Evolutionary conservation across 805 yeast genomes (phyloP).

Genomic region (Cyberlindnera euphorbiiphila): DNA sequence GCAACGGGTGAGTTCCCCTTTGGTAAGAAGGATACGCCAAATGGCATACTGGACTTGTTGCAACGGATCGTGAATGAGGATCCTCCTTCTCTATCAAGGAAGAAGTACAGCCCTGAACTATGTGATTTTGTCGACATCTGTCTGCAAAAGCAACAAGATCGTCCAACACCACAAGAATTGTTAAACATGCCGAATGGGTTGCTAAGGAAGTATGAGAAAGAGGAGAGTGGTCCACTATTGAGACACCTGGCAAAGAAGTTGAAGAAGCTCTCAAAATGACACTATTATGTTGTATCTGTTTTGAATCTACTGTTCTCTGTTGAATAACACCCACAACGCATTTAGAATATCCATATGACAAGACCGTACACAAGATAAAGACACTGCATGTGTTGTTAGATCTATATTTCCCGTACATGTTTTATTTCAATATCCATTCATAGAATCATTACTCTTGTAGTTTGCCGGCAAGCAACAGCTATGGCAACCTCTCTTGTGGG

Average conservation of each 20-base stretch:
- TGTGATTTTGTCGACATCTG: slow-evolving; percentile 72
- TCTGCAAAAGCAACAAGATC: slow-evolving; percentile 57
- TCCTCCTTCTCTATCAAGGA: slow-evolving; percentile 66
- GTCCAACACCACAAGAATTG: slow-evolving; percentile 74
- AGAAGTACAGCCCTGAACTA: slow-evolving; percentile 40
- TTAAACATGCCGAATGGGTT: slow-evolving; percentile 37
- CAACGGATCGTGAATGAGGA: slow-evolving; percentile 93
- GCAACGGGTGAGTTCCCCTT: slow-evolving; percentile 85
- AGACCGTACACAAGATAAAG: too few relatives aligned
- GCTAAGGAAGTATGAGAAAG: slow-evolving; percentile 30
- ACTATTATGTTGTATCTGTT: neutral
- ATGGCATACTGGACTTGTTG: slow-evolving; percentile 83
- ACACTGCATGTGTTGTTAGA: too few relatives aligned
- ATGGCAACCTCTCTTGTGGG: neutral
- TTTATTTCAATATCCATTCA: too few relatives aligned
- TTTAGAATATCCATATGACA: too few relatives aligned
- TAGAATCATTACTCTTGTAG: too few relatives aligned
- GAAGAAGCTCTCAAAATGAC: slow-evolving; percentile 8
- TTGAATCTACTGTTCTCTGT: neutral
- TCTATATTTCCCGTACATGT: neutral
- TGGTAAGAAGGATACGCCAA: slow-evolving; percentile 61
- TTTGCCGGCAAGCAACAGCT: too few relatives aligned
- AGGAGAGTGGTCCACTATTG: slow-evolving; percentile 33
- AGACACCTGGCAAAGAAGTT: slow-evolving; percentile 40
- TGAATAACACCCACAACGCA: too few relatives aligned